Conservation (phyloP, 768 basidiomycete genomes). For the Tulasnella sp. region DNA sequence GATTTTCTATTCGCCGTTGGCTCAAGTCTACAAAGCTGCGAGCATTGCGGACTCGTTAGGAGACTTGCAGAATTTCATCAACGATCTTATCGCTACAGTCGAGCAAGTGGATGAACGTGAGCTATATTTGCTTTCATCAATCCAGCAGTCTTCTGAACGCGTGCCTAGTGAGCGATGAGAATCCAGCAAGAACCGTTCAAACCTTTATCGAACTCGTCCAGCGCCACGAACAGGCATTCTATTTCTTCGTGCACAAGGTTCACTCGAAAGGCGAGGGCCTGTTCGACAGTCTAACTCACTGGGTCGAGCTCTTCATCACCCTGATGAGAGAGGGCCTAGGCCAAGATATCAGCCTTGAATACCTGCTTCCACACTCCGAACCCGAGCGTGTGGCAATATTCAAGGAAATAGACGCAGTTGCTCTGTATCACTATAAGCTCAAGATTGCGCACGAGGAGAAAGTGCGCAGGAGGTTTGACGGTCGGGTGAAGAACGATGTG, state of each 20-base stretch:
- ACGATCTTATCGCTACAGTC: conserved; percentile 91
- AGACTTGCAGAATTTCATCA: conserved; percentile 91
- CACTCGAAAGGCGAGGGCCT: conserved; percentile 94
- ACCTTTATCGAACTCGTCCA: conserved; percentile 89
- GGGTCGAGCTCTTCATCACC: conserved; percentile 94
- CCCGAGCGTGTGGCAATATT: conserved; percentile 72
- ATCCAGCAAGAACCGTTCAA: conserved; percentile 83
- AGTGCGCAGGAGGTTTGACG: conserved; percentile 78
- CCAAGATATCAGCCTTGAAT: conserved; percentile 71
- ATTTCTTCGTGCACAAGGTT: conserved; percentile 96
- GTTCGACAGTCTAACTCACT: conserved; percentile 90
- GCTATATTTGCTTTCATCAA: conserved; percentile 37
- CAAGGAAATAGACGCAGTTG: conserved; percentile 82
- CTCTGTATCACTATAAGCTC: conserved; percentile 88
- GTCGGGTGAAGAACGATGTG: conserved; percentile 46
- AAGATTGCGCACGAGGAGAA: conserved; percentile 92
- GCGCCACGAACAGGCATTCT: conserved; percentile 93
- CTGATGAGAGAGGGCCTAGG: conserved; percentile 87
- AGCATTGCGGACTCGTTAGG: conserved; percentile 91
- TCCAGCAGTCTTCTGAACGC: not conserved
- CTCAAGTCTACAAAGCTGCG: conserved; percentile 95
- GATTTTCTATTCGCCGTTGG: conserved; percentile 94
- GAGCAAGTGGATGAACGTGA: conserved; percentile 85
- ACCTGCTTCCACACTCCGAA: conserved; percentile 78
- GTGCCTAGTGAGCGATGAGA: conserved; percentile 67